phyloP scores from a whole-genome alignment of 495 filamentous ascomycete genomes.

The Terfezia claveryi region DNA sequence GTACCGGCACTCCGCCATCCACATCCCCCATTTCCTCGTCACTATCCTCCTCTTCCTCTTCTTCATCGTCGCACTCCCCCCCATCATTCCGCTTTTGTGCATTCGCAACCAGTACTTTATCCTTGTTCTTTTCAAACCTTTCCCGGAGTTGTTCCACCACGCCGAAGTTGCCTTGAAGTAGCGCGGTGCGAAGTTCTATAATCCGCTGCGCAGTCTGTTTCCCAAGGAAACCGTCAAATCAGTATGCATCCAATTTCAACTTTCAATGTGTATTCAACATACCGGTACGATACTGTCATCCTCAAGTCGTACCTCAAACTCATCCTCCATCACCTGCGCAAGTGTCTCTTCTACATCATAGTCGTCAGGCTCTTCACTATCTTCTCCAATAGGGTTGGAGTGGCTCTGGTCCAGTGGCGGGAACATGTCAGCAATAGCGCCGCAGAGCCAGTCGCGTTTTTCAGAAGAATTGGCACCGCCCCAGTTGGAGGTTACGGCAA shows the following conservation, averaged over 20 bases:
- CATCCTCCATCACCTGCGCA: slow-evolving; percentile 77
- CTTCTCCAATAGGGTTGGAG: not conserved
- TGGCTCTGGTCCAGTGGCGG: slow-evolving; percentile 27
- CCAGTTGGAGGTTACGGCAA: slow-evolving; percentile 72
- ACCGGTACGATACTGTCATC: slow-evolving; percentile 54
- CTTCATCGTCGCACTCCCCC: slow-evolving; percentile 27
- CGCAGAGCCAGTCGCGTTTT: slow-evolving; percentile 93
- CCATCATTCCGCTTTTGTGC: slow-evolving; percentile 26
- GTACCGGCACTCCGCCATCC: slow-evolving; percentile 32
- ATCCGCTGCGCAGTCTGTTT: slow-evolving; percentile 43
- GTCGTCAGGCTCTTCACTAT: slow-evolving; percentile 40
- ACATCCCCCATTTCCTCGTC: slow-evolving; percentile 38
- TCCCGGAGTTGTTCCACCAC: slow-evolving; percentile 45
- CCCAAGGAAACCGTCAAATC: too few relatives aligned
- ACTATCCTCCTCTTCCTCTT: slow-evolving; percentile 32
- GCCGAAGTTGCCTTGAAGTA: slow-evolving; percentile 38
- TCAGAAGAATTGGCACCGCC: slow-evolving; percentile 65
- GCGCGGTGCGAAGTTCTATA: slow-evolving; percentile 39
- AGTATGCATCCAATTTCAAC: not conserved
- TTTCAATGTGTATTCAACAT: not conserved
- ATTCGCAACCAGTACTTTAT: not conserved
- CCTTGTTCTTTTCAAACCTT: slow-evolving; percentile 25
- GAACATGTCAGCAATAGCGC: slow-evolving; percentile 67
- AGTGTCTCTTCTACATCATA: slow-evolving; percentile 65
- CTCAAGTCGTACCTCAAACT: slow-evolving; percentile 80